Percentiles rank a stretch among this genome's conserved stretches.
phyloP scores from a whole-genome alignment of 331 rosid genomes.

The Quercus lobata region DNA sequence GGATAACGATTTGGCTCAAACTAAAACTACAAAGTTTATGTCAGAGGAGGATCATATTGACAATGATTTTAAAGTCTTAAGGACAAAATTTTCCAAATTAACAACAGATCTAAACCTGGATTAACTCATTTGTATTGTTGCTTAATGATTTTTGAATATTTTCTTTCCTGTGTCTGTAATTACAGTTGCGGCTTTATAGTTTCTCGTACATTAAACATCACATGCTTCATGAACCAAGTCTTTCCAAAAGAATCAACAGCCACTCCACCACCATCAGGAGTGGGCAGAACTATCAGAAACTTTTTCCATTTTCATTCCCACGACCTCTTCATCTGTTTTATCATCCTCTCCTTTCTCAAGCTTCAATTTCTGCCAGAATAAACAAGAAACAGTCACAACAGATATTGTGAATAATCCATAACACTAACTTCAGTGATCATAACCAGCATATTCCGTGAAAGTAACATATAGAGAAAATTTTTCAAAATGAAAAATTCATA shows the following conservation, averaged over 20 bases:
- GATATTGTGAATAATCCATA: neutral
- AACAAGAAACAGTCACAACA: neutral
- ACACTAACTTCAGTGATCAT: neutral
- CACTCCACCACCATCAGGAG: conserved; percentile 16
- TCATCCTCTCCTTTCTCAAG: conserved; percentile 39
- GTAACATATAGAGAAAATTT: neutral
- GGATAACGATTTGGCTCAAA: too few relatives aligned
- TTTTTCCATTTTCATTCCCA: conserved; percentile 31
- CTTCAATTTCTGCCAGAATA: conserved; percentile 52
- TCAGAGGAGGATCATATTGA: neutral
- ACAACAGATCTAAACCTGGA: neutral
- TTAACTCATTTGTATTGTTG: too few relatives aligned
- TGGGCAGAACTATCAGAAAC: conserved; percentile 18
- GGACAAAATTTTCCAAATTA: neutral
- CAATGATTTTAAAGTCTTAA: neutral
- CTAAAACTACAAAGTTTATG: neutral
- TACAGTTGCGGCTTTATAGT: neutral
- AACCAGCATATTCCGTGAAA: neutral
- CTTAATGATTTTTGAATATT: too few relatives aligned
- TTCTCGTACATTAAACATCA: neutral
- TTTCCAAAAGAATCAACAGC: conserved; percentile 14
- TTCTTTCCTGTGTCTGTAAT: neutral
- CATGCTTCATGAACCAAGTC: neutral
- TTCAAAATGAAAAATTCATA: neutral
- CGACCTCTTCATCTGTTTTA: conserved; percentile 14